phyloP scores from a whole-genome alignment of 352 stramenopile genomes.

The Aphanomyces astaci region DNA sequence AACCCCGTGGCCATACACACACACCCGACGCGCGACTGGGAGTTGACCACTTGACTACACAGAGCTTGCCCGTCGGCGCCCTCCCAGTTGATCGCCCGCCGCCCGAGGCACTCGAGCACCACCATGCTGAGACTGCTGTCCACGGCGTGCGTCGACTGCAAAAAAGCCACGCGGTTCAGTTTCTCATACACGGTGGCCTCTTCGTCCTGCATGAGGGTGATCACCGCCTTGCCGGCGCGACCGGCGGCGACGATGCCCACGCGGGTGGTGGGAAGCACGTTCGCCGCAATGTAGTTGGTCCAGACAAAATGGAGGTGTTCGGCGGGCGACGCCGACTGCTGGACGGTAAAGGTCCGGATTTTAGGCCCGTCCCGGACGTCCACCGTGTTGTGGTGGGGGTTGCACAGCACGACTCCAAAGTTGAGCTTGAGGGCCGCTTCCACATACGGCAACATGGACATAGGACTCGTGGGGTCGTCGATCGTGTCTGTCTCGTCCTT shows the following conservation, averaged over 20 bases:
- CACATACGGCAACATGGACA: constrained; percentile 22
- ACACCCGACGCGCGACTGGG: constrained; percentile 21
- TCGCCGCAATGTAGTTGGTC: constrained; percentile 11
- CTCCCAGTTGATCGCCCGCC: constrained; percentile 84
- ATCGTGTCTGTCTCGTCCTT: not conserved
- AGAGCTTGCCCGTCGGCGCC: constrained; percentile 46
- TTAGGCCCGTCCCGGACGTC: not conserved
- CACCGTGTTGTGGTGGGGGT: constrained; percentile 18
- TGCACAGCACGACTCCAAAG: constrained; percentile 23
- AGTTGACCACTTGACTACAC: constrained; percentile 17
- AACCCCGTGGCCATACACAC: constrained; percentile 23
- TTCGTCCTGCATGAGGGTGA: constrained; percentile 5
- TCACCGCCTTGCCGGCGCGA: not conserved
- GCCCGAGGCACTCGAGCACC: constrained; percentile 75
- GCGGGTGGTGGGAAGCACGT: not conserved
- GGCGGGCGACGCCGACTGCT: constrained; percentile 8
- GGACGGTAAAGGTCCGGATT: constrained; percentile 4
- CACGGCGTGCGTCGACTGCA: constrained; percentile 23
- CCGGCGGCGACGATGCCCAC: constrained; percentile 16
- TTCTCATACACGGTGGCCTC: constrained; percentile 10
- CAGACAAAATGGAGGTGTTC: constrained; percentile 20
- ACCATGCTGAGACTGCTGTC: constrained; percentile 38
- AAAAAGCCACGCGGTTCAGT: constrained; percentile 14
- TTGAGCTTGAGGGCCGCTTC: constrained; percentile 9
- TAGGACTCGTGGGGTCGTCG: constrained; percentile 1